A percentile compares a stretch with the other conserved stretches of the same genome.
These are phyloP conservation scores for Chalaropsis ovoidea DNA, from an alignment of 2,329 filamentous ascomycete species.

Conservation along the genomic window DNA sequence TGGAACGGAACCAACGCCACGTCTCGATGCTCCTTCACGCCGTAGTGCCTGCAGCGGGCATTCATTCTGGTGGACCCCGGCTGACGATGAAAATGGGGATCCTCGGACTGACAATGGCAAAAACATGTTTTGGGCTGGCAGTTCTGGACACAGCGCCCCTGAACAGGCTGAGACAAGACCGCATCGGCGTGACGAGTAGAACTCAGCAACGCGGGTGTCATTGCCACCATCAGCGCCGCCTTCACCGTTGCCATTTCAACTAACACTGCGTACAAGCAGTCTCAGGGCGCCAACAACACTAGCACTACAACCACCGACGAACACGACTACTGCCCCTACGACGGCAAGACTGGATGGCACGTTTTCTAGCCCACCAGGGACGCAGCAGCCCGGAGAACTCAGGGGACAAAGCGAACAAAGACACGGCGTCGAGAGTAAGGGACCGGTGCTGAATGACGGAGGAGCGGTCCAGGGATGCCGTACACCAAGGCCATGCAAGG, in stretches of 20 bases:
- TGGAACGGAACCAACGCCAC: neutral
- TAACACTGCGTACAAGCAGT: conserved; percentile 8
- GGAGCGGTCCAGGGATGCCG: conserved; percentile 12
- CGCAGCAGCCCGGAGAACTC: neutral
- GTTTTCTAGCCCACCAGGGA: neutral
- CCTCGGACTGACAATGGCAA: neutral
- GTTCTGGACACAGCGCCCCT: neutral
- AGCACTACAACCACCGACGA: neutral
- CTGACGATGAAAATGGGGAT: neutral
- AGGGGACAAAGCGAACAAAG: neutral
- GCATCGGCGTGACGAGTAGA: neutral
- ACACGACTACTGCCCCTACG: neutral
- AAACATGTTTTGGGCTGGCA: conserved; percentile 13
- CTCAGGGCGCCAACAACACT: conserved; percentile 10
- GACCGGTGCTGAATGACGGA: conserved; percentile 17
- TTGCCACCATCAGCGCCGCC: neutral
- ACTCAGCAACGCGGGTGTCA: conserved; percentile 1
- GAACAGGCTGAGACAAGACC: conserved; percentile 1
- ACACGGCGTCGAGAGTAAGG: conserved; percentile 8
- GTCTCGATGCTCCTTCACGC: neutral
- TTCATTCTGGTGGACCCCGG: conserved; percentile 18
- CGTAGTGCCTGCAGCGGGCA: neutral
- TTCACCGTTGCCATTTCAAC: neutral
- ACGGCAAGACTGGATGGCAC: neutral
- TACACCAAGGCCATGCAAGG: conserved; percentile 7